Base-by-base conservation (phyloP, 805 yeast species). In the Metschnikowia proteae region DNA sequence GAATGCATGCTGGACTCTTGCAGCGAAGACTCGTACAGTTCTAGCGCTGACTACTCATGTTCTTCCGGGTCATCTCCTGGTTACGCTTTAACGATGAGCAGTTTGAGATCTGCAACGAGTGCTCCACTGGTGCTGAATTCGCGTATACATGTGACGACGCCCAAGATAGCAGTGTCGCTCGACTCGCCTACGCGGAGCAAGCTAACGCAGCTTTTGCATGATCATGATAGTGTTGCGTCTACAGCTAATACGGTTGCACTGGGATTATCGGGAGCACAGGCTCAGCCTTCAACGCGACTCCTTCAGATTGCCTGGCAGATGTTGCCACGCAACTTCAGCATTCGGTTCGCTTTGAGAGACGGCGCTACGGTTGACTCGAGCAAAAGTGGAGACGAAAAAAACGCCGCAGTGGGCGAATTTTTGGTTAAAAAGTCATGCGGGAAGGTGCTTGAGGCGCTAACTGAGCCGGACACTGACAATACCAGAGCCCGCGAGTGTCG, bases 401-500 rank as follows among this genome's bases (percentile, higher is more conserved):
- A 8, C 26, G 33, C 30, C 3, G 28, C 22, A 4, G 37, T 26
- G 45, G 38, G 45, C 10, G 37, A 41, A 23, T 32, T 41, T 11
- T 17, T 32, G 29, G 38, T 26, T 11, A 25, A 33, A 6, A 38
- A 42, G 25, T 25, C 41, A 22, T 38, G 29, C 23, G 39, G 26
- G 5, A 38, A 37, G 33, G 30, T 29, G 26, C 36, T 25, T 23
- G 43, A 31, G 25, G 29, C 36, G 5, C 11, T 30, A 6, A 4
- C 43, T 9, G 29, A 30, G 43, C 17, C 35, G 9, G 30, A 13
- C 9, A 17, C 27, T 23, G 43, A n/a, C 13, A 46, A 43, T 38
- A 40, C 39, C 8, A 44, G 57, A 25, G 50, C 46, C 34, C 49
- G 60, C 22, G 57, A 55, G 40, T 44, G 39, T 31, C 52, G 60